Base-by-base conservation (phyloP, 2,329 filamentous ascomycete genomes). In the Diaporthe aspalathi region DNA sequence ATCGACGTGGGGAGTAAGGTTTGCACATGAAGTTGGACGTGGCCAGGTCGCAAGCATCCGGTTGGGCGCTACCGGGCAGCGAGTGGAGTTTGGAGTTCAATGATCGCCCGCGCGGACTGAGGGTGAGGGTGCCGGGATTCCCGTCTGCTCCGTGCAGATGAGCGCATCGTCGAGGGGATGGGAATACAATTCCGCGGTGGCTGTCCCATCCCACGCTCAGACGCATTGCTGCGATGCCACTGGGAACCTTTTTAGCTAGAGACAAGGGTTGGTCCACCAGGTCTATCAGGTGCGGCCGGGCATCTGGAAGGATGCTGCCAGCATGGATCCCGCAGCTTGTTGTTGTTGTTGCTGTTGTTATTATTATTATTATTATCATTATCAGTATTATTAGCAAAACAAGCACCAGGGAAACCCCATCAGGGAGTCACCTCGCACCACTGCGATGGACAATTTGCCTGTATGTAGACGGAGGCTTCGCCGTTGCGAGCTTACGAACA, bases 41-140 rank as follows among this genome's bases (percentile, higher is more conserved):
- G 49, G 52, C 63, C 43, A 68, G 66, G 69, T 72, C 49, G 68
- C 68, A 57, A 49, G 68, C 35, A 69, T 71, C 62, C 68, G 63
- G 62, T 57, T 68, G 63, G 68, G 71, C 69, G 66, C 54, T 67
- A 53, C 68, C 63, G 68, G 68, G 68, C 63, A 71, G 71, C 71
- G 63, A 60, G 68, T 68, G 63, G 71, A 70, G 68, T 73, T 53
- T 60, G 71, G 71, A 68, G 71, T 73, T 68, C 56, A 68, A 35
- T 22, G 52, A 66, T 60, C n/a, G 29, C 29, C 66, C 57, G 43
- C 53, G 53, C 43, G 60, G 43, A 68, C 43, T 35, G 32, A 35
- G 5, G n/a, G 5, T 50, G 53, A n/a, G 29, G 45, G 43, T 35
- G 40, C 47, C 53, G 66, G 52, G 29, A 47, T 60, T 17, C 20